Evolutionary conservation across 2,329 filamentous ascomycete genomes (phyloP).

Genomic region (Alternaria ethzedia): DNA sequence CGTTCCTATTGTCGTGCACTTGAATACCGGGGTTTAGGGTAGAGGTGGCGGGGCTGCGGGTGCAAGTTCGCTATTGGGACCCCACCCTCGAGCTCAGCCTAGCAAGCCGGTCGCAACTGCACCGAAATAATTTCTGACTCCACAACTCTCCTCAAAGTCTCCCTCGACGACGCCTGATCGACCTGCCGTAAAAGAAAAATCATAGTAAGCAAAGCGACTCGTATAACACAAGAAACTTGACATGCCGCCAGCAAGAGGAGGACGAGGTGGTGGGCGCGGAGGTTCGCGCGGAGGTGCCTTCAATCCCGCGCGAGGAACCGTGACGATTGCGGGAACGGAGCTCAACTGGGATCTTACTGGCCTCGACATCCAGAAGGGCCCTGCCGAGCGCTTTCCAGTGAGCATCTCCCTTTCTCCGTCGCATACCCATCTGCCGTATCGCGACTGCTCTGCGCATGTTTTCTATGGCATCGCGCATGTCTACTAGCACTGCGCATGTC

Average conservation of each 20-base stretch:
- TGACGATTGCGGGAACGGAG: slow-evolving; percentile 53
- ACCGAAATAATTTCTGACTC: slow-evolving; percentile 28
- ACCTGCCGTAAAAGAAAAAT: background rate
- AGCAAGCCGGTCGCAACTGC: slow-evolving; percentile 19
- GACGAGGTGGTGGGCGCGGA: slow-evolving; percentile 38
- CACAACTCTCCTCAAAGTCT: slow-evolving; percentile 6
- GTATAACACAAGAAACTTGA: background rate
- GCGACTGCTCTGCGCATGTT: background rate
- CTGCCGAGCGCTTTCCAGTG: slow-evolving; percentile 52
- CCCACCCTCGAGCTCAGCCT: slow-evolving; percentile 23
- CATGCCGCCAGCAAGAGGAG: slow-evolving; percentile 41
- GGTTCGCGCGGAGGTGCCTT: slow-evolving; percentile 40
- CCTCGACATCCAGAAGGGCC: slow-evolving; percentile 49
- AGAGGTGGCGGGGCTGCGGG: slow-evolving; percentile 10
- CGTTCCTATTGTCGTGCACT: background rate
- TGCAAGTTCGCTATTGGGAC: slow-evolving; percentile 22
- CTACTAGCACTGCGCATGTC: slow-evolving; percentile 3
- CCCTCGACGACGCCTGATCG: background rate
- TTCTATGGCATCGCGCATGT: background rate
- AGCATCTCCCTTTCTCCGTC: slow-evolving; percentile 15
- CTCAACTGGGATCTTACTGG: slow-evolving; percentile 51
- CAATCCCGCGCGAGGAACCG: slow-evolving; percentile 38
- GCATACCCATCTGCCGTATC: background rate
- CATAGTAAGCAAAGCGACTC: background rate
- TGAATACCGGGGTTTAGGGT: background rate